Conservation (phyloP, 2,329 filamentous ascomycete genomes). For the Penicillium sp. region DNA sequence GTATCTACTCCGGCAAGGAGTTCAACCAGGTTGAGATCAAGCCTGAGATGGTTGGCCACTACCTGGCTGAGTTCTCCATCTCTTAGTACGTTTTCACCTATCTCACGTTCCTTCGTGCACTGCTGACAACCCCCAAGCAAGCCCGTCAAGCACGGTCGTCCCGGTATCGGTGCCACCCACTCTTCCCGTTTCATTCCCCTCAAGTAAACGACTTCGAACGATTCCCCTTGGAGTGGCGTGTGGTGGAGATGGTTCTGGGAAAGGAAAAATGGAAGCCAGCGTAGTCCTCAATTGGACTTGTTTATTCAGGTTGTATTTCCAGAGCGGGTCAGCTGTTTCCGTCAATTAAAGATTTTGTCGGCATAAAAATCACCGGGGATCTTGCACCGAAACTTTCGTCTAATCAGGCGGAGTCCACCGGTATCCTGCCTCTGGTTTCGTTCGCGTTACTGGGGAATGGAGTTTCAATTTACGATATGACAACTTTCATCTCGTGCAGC, state of each 20-base stretch:
- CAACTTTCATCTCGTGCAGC: constrained; percentile 9
- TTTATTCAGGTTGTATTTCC: constrained; percentile 40
- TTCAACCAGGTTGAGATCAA: constrained; percentile 99
- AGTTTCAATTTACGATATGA: constrained; percentile 37
- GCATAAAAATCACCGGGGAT: constrained; percentile 26
- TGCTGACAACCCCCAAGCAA: constrained; percentile 66
- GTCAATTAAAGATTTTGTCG: constrained; percentile 40
- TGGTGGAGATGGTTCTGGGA: constrained; percentile 36
- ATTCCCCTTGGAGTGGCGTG: constrained; percentile 37
- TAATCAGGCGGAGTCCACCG: constrained; percentile 42
- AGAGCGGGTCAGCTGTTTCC: constrained; percentile 39
- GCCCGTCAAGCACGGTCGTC: constrained; percentile 99
- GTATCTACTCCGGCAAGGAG: constrained; percentile 99
- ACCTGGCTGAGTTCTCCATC: constrained; percentile 99
- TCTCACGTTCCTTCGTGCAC: background rate
- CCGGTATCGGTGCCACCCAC: constrained; percentile 99
- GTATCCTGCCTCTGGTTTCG: constrained; percentile 11
- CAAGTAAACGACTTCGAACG: constrained; percentile 66
- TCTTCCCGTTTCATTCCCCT: constrained; percentile 99
- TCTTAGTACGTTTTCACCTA: constrained; percentile 75
- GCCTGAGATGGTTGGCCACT: constrained; percentile 99
- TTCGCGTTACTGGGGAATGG: constrained; percentile 28
- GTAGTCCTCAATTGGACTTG: constrained; percentile 28
- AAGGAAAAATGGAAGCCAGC: constrained; percentile 33
- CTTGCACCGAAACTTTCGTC: constrained; percentile 32